Conservation (phyloP, 805 yeast species). For the Diddensiella caesifluorescens region DNA sequence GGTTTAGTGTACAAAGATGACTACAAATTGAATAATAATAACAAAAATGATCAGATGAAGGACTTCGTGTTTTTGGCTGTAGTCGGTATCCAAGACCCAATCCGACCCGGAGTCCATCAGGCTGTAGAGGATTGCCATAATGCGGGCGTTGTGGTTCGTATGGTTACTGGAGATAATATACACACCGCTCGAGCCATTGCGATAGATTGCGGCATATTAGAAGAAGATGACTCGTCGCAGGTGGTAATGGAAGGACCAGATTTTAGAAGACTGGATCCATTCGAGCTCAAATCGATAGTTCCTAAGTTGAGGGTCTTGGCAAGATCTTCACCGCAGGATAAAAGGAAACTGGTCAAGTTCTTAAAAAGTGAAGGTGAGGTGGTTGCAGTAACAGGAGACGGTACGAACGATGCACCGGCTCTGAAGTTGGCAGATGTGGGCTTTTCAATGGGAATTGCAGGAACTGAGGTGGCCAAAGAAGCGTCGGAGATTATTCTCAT, state of each 20-base stretch:
- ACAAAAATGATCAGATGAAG: constrained; percentile 21
- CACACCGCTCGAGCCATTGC: constrained; percentile 91
- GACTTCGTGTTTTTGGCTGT: constrained; percentile 58
- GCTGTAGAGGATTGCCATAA: constrained; percentile 80
- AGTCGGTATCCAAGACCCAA: constrained; percentile 93
- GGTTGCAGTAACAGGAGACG: constrained; percentile 99
- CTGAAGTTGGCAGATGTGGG: constrained; percentile 96
- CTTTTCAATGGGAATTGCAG: constrained; percentile 96
- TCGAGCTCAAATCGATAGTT: constrained; percentile 54
- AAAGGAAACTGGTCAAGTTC: constrained; percentile 76
- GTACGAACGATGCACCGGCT: constrained; percentile 98
- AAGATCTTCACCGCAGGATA: constrained; percentile 94
- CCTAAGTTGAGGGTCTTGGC: constrained; percentile 82
- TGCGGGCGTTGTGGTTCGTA: constrained; percentile 93
- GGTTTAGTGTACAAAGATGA: constrained; percentile 75
- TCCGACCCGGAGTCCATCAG: constrained; percentile 81
- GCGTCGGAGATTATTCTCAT: constrained; percentile 88
- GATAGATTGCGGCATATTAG: constrained; percentile 71
- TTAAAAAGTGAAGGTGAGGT: constrained; percentile 79
- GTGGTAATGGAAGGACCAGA: constrained; percentile 90
- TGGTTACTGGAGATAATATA: constrained; percentile 97
- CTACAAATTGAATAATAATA: constrained; percentile 19
- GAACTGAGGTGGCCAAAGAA: constrained; percentile 98
- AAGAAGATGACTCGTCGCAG: constrained; percentile 42
- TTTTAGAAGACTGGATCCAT: constrained; percentile 61